Evolutionary conservation across 768 basidiomycete species (phyloP), one percentile per base, ranked within the genome.

Genomic region (Lactarius tabidus): DNA sequence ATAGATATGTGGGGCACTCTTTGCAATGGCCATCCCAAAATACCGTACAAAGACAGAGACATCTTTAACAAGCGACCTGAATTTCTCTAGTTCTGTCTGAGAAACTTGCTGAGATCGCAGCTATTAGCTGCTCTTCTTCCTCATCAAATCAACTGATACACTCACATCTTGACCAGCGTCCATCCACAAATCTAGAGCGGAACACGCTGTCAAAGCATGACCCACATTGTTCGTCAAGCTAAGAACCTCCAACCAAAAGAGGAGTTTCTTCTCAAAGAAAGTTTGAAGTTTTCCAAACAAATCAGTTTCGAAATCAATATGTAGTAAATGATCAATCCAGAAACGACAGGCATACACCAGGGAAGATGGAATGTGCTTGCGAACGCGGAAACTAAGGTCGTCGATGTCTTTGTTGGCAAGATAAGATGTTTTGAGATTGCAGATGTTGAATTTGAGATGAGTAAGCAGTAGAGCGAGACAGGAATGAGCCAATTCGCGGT

Each of bases 161-260:
- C 36, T 23, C n/a, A 33, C 45, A 8, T 28, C 23, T 45, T n/a
- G 7, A 18, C n/a, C 38, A 20, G 59, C 33, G 39, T 6, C 17
- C 3, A 43, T 8, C 41, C 39, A 51, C 43, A 15, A 26, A 0
- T 59, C 33, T 26, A 59, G 43, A n/a, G 39, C 10, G 3, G 58
- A 59, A 14, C 38, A 59, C 5, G 45, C 41, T 29, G 36, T 4
- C 23, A 14, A 26, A 10, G 59, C 59, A 33, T 31, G 43, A 15
- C 59, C 28, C 20, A 59, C 28, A 14, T 18, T 1, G 43, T 20
- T 26, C 6, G 38, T 51, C 23, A 51, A 10, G 33, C 59, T 59
- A 43, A 59, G 59, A 6, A n/a, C 43, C 29, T 59, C 59, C 18
- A 59, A 29, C 59, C 59, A 59, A 29, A 48, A 59, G 3, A 43